Evolutionary conservation across 768 basidiomycete genomes (phyloP), one percentile per base, ranked within the genome.

Genomic region (Mycena galericulata): DNA sequence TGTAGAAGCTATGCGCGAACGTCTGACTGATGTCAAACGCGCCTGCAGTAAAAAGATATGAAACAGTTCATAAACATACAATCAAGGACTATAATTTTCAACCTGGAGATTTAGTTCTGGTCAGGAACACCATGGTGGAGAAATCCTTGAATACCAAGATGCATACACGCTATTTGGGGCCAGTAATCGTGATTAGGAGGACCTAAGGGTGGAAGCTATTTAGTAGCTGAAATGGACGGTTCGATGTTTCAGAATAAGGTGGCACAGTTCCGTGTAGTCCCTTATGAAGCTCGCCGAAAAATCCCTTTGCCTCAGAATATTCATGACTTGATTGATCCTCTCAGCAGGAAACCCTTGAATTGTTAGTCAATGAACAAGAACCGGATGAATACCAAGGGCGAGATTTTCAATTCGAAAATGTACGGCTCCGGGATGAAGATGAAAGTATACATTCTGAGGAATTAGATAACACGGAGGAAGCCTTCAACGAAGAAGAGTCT

Each of bases 21-120:
- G 68, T 10, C 51, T 76, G 14, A 38, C 27, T 0, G 40, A 15
- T 3, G 46, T 53, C n/a, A 80, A 69, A 26, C 74, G 14, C 18
- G 60, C 22, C 1, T n/a, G 51, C 14, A 62, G 75, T 26, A 22
- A 40, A 30, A 12, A n/a, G 55, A 24, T 79, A 78, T 51, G 75
- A 79, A 24, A 27, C 50, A 7, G 51, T 60, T 3, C 65, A 64
- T 65, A 29, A 59, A 7, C 40, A 67, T 55, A n/a, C 51, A 36
- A 29, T 75, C 72, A 51, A 50, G 26, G 27, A 71, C 40, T 49
- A 65, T 36, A 29, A 43, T 7, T 77, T 73, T 41, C 7, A 65
- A 47, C 54, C 46, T 8, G 77, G 77, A 67, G 61, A 62, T 12
- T 43, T 63, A 17, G 62, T 63, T 4, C 18, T 63, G 3, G 32